Evolutionary conservation across 192 early-diverging fungal genomes (phyloP).

Genomic region (Piromyces sp.): DNA sequence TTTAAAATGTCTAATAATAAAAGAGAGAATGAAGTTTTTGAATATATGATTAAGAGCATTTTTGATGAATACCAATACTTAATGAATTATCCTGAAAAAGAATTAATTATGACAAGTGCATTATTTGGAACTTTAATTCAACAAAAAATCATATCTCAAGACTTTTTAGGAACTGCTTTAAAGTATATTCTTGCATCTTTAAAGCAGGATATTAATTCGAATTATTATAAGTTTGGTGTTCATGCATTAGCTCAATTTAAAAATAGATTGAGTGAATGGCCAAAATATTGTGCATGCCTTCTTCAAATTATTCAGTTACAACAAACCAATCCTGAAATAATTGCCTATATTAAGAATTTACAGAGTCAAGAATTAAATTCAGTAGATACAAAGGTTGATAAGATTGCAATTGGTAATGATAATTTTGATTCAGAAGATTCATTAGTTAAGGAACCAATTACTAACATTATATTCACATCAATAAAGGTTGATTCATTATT

Average conservation of each 20-base stretch:
- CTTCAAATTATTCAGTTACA: constrained; percentile 68
- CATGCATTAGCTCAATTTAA: constrained; percentile 72
- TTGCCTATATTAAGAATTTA: constrained; percentile 36
- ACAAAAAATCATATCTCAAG: constrained; percentile 62
- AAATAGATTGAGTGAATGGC: constrained; percentile 70
- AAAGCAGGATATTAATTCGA: constrained; percentile 54
- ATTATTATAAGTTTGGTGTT: constrained; percentile 80
- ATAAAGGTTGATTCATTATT: constrained; percentile 1
- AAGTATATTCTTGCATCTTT: constrained; percentile 77
- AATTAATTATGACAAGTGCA: constrained; percentile 69
- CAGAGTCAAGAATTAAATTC: constrained; percentile 8
- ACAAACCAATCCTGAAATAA: constrained; percentile 56
- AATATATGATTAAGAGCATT: constrained; percentile 79
- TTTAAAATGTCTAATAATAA: constrained; percentile 60
- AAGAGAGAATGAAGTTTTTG: constrained; percentile 65
- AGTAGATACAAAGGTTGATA: not conserved
- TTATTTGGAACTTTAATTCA: constrained; percentile 84
- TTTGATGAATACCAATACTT: constrained; percentile 96
- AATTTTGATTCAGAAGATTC: not conserved
- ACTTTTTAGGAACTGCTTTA: constrained; percentile 68
- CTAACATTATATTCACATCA: constrained; percentile 2
- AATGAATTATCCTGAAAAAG: constrained; percentile 80
- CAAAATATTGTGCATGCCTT: constrained; percentile 67
- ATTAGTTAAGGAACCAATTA: not conserved
- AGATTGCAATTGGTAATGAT: not conserved